Base-by-base conservation (phyloP, 2,329 filamentous ascomycete genomes). In the Penicillium nordicum region DNA sequence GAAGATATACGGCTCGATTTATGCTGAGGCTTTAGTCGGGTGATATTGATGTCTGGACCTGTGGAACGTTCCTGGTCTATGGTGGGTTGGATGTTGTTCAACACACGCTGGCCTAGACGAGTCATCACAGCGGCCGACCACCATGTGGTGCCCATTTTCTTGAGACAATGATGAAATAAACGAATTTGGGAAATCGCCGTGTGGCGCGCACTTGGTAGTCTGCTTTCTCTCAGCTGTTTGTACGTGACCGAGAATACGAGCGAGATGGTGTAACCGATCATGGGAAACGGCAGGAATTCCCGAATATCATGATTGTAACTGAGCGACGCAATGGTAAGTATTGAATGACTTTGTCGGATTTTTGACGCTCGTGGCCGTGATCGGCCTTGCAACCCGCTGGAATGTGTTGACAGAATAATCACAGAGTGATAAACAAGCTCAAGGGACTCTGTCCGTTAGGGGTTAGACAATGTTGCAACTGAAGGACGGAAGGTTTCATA, bases 91-190 rank as follows among this genome's bases (percentile, higher is more conserved):
- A 63, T 55, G 23, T 38, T 56, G 30, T 48, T 53, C 41, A 63
- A 44, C 42, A 56, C 54, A 18, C 55, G 55, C 23, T 51, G 36
- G 21, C 53, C 55, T 27, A 63, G 47, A 16, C 58, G 53, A 18
- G 54, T 46, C 60, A 63, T 63, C 9, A 61, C 47, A 36, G 50
- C 42, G 5, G 62, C 58, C 23, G 50, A 53, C 62, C 60, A 63
- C 62, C 62, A 64, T 29, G 41, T 59, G 12, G 46, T 37, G 9
- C 45, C 16, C 18, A 61, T 44, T n/a, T 47, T 30, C 36, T 59
- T 30, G 0, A 64, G 54, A 8, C 52, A 54, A 21, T 45, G 37
- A 43, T 63, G 56, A 40, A 64, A 61, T 3, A 44, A 12, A 8
- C 53, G 44, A 1, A 64, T 5, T 30, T 61, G 49, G 1, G 38